phyloP scores from a whole-genome alignment of 2,329 filamentous ascomycete species.

The Aureobasidium leucospermi region DNA sequence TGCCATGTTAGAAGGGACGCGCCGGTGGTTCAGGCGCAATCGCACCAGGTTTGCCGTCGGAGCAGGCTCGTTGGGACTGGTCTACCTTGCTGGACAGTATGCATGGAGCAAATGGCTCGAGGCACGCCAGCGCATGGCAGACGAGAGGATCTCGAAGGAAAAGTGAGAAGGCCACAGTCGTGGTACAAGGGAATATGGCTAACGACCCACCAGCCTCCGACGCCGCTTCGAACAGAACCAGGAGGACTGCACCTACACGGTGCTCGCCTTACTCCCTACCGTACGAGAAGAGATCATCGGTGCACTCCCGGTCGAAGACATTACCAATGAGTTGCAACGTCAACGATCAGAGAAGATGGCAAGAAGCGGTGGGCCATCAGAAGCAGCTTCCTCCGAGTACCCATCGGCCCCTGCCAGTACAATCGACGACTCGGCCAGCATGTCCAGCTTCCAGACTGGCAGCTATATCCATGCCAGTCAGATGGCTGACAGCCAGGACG shows the following conservation, averaged over 20 bases:
- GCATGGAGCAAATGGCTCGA: conserved; percentile 84
- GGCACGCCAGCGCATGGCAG: conserved; percentile 91
- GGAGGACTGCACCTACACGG: conserved; percentile 96
- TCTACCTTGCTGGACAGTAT: conserved; percentile 91
- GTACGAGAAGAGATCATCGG: conserved; percentile 83
- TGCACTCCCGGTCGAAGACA: conserved; percentile 81
- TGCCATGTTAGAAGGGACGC: conserved; percentile 61
- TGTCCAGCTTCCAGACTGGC: conserved; percentile 69
- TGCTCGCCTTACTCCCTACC: conserved; percentile 89
- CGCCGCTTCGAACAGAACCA: conserved; percentile 98
- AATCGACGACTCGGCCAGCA: conserved; percentile 72
- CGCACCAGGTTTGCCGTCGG: conserved; percentile 83
- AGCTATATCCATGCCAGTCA: conserved; percentile 80
- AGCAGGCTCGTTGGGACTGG: conserved; percentile 76
- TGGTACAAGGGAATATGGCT: background rate
- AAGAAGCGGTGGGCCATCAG: conserved; percentile 50
- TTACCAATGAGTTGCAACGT: conserved; percentile 88
- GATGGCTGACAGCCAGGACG: conserved; percentile 44
- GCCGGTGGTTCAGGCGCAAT: conserved; percentile 89
- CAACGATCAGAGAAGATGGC: conserved; percentile 72
- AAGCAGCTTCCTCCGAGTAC: conserved; percentile 49
- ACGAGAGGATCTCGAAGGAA: conserved; percentile 90
- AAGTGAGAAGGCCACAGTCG: conserved; percentile 52
- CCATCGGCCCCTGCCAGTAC: conserved; percentile 58
- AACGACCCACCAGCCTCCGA: conserved; percentile 57